Base-by-base conservation (phyloP, 495 filamentous ascomycete genomes). In the Penicillium odoratum region DNA sequence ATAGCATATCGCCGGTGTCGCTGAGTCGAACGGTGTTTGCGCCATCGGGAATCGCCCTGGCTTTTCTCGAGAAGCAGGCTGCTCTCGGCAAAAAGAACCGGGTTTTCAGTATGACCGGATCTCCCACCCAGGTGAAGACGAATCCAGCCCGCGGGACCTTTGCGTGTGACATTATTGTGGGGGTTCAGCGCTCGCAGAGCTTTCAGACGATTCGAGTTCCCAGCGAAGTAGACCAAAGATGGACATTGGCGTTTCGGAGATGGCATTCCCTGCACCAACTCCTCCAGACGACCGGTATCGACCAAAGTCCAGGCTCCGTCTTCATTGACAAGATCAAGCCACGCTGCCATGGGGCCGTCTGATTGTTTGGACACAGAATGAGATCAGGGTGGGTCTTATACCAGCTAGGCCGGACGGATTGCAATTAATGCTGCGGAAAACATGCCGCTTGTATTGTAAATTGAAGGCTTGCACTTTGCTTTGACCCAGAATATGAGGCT, bases 141-240 rank as follows among this genome's bases (percentile, higher is more conserved):
- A 0, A 48, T 28, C 3, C 59, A 28, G 2, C 56, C 53, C 15
- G 29, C 21, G 5, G 52, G 48, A 3, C 61, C 61, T 29, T 48
- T 57, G 18, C 61, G 57, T n/a, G 55, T 64, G 15, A 64, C 31
- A 38, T 64, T 64, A 42, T 64, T 64, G n/a, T 34, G 51, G n/a
- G 61, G 57, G n/a, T 60, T 53, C 7, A 64, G 26, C 7, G 61
- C 53, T 25, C 31, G 38, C 2, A 64, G 51, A 15, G 61, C 61
- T 30, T 49, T 59, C 28, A 63, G 15, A 2, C 60, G 56, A 48
- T 31, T 56, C 5, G 11, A 29, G 43, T 53, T 56, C 8, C 60
- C 60, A 0, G 56, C 53, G 36, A 63, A 63, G 28, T 55, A 56
- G 4, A 63, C 18, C 26, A 63, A 36, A 15, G 21, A 11, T 38